These are phyloP conservation scores for Cunninghamia lanceolata DNA, from an alignment of 75 land plant genomes.

Conservation along the genomic window DNA sequence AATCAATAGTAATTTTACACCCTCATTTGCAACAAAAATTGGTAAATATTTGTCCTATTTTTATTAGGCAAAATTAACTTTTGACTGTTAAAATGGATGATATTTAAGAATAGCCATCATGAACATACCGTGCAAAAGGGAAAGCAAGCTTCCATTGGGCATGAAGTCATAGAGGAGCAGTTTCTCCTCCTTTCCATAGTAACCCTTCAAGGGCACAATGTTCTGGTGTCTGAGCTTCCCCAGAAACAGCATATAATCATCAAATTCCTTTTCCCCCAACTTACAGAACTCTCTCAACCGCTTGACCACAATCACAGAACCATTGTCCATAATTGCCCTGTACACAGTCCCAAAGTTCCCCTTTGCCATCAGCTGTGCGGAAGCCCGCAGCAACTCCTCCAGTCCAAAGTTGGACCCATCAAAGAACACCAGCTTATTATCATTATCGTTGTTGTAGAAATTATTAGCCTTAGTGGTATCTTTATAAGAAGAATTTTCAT, in stretches of 20 bases:
- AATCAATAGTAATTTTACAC: too few relatives aligned
- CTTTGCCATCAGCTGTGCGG: constrained; percentile 31
- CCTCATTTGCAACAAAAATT: too few relatives aligned
- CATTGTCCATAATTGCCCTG: constrained; percentile 29
- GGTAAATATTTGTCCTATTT: too few relatives aligned
- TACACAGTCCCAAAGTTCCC: constrained; percentile 27
- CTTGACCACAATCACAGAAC: constrained; percentile 19
- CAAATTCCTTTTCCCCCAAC: constrained; percentile 19
- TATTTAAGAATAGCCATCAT: too few relatives aligned
- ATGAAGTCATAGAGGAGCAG: constrained; percentile 31
- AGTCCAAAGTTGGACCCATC: constrained; percentile 15
- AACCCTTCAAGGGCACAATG: constrained; percentile 16
- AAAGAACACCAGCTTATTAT: not conserved
- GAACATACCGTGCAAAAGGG: constrained; percentile 23
- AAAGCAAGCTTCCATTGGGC: constrained; percentile 26
- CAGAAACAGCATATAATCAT: constrained; percentile 10
- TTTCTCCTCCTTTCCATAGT: constrained; percentile 26
- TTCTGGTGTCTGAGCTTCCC: constrained; percentile 16
- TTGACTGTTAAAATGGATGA: too few relatives aligned
- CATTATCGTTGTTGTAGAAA: not conserved
- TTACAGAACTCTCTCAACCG: constrained; percentile 14
- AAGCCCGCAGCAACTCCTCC: constrained; percentile 26
- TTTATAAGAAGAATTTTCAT: not conserved
- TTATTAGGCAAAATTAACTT: too few relatives aligned
- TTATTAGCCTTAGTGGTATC: not conserved